phyloP scores from a whole-genome alignment of 495 filamentous ascomycete genomes.

The Neurospora tetrasperma region DNA sequence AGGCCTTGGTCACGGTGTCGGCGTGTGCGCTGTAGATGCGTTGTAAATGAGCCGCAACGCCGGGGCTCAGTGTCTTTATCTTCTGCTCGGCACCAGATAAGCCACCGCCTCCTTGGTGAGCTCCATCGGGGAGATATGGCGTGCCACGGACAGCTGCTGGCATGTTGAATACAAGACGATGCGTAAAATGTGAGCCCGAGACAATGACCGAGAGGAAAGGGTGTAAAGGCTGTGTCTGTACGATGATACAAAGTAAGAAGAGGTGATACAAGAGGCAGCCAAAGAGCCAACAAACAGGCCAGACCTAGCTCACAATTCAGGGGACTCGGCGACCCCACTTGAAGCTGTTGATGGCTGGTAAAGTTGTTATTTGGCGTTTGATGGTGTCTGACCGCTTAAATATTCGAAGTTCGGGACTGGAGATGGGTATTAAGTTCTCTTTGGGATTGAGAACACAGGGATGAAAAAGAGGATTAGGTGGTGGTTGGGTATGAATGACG shows the following conservation, averaged over 20 bases:
- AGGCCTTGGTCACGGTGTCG: conserved; percentile 15
- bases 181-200: neutral
- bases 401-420: too few relatives aligned
- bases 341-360: neutral
- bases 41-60: conserved; percentile 26
- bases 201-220: neutral
- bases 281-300: neutral
- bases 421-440: too few relatives aligned
- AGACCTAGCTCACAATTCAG: neutral
- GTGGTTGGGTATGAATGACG: neutral
- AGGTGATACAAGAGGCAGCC: neutral
- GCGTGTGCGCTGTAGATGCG: conserved; percentile 28
- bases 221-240: neutral
- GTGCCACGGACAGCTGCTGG: neutral
- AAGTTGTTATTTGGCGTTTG: neutral
- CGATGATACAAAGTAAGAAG: neutral
- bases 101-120: conserved; percentile 30
- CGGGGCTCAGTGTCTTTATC: conserved; percentile 21
- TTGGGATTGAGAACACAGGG: too few relatives aligned
- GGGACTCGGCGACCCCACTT: neutral
- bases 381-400: too few relatives aligned
- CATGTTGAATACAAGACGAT: conserved; percentile 3
- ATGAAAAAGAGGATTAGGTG: neutral
- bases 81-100: conserved; percentile 17
- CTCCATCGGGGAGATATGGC: conserved; percentile 13